Evolutionary conservation across 768 basidiomycete genomes (phyloP).

Genomic region (Imleria badia): DNA sequence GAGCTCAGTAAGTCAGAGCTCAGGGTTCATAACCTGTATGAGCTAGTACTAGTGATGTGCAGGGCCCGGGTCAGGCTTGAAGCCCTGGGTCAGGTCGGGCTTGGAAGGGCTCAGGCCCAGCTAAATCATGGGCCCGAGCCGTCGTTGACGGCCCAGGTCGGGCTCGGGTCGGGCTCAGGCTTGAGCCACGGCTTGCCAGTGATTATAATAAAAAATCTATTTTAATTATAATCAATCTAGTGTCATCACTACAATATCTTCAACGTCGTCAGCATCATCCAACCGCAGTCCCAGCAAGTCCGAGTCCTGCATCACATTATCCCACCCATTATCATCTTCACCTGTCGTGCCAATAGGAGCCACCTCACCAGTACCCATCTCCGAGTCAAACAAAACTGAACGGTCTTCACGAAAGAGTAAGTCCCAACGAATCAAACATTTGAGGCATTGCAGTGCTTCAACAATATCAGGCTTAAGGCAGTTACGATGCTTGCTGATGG

Average conservation of each 20-base stretch:
- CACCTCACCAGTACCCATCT: too few species aligned
- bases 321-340: too few species aligned
- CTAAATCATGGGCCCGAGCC: not conserved
- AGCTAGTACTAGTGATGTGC: not conserved
- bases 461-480: not conserved
- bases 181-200: not conserved
- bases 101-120: too few species aligned
- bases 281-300: too few species aligned
- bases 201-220: too few species aligned
- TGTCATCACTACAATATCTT: not conserved
- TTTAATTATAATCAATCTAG: too few species aligned
- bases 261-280: too few species aligned
- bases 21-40: too few species aligned
- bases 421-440: not conserved
- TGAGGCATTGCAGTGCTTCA: not conserved
- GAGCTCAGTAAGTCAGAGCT: too few species aligned
- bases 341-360: too few species aligned
- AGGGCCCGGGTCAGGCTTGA: not conserved
- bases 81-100: not conserved
- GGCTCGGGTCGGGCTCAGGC: not conserved
- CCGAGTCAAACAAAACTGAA: too few species aligned
- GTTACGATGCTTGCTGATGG: not conserved
- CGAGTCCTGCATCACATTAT: too few species aligned
- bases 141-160: not conserved
- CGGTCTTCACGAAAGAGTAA: not conserved